Evolutionary conservation across 148 eudicot genomes (phyloP), one percentile per base, ranked within the genome.

Genomic region (Rhododendron ferrugineum): DNA sequence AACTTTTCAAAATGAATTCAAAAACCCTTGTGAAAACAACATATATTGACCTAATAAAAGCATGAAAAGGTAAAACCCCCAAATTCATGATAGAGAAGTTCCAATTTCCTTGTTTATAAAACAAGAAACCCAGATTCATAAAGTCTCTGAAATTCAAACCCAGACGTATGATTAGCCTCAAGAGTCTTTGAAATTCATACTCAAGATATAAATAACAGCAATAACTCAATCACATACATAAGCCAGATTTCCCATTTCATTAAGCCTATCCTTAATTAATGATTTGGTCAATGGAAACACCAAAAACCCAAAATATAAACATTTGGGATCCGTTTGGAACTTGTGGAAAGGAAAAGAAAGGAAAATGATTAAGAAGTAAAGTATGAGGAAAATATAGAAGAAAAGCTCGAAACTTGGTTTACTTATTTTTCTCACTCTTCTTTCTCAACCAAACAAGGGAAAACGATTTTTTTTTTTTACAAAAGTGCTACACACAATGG

Each of bases 1-100:
- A 81, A 80, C 84, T 72, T 85, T 80, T 50, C 22, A 72, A 13
- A 62, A 46, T 2, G 49, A 74, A 80, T 30, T 30, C 52, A 78
- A 49, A 62, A 6, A 11, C 23, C 30, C 49, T 56, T 26, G n/a
- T 26, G 36, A 66, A 34, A 28, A 66, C 9, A 42, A 78, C 1
- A n/a, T n/a, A 26, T 14, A 36, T 46, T 79, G 76, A 80, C 34
- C 73, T 44, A 49, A 62, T 8, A 42, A 62, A 78, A 44, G 20
- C 82, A 62, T 7, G n/a, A 64, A 62, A 62, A 79, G 34, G 30
- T 78, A 54, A 5, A 66, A 34, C 32, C 42, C 14, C 23, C 13
- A 76, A 75, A 76, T 42, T n/a, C 16, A 84, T 56, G 30, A 58
- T 26, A 22, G 47, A 34, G 75, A 26, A 78, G 20, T 77, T 42